Conservation (phyloP, 2,329 filamentous ascomycete genomes). For the Colletotrichum sp. region DNA sequence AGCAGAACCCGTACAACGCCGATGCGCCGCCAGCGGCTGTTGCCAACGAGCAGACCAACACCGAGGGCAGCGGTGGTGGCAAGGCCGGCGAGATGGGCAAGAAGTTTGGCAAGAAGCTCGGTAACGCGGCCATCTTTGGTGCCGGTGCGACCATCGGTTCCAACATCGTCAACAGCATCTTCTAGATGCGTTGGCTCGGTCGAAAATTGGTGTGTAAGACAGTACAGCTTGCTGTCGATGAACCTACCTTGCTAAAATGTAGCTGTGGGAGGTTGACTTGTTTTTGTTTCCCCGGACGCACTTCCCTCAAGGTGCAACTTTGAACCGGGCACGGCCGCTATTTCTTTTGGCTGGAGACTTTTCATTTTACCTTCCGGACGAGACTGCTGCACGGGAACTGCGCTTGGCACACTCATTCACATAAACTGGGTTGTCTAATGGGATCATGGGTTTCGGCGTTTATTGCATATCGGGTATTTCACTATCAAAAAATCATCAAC, state of each 20-base stretch:
- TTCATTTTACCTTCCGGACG: neutral
- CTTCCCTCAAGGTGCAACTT: neutral
- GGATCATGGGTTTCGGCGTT: neutral
- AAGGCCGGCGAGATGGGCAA: conserved; percentile 82
- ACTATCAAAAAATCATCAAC: neutral
- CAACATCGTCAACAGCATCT: conserved; percentile 90
- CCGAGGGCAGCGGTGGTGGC: conserved; percentile 49
- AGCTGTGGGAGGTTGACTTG: neutral
- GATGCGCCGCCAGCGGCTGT: conserved; percentile 79
- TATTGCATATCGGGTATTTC: neutral
- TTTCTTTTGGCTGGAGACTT: neutral
- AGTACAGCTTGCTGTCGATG: neutral
- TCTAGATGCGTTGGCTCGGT: conserved; percentile 53
- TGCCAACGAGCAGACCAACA: conserved; percentile 57
- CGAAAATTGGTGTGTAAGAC: neutral
- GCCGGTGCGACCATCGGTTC: conserved; percentile 90
- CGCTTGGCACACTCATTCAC: neutral
- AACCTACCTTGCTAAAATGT: neutral
- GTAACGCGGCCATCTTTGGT: conserved; percentile 84
- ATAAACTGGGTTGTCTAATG: neutral
- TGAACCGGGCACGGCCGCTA: neutral
- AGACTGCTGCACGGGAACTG: neutral
- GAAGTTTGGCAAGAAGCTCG: conserved; percentile 94
- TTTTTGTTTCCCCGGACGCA: neutral
- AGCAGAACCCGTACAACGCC: conserved; percentile 68